Percentiles rank a stretch among this genome's conserved stretches.
These are phyloP conservation scores for Hyaloscypha finlandica DNA, from an alignment of 495 filamentous ascomycete species.

Conservation along the genomic window DNA sequence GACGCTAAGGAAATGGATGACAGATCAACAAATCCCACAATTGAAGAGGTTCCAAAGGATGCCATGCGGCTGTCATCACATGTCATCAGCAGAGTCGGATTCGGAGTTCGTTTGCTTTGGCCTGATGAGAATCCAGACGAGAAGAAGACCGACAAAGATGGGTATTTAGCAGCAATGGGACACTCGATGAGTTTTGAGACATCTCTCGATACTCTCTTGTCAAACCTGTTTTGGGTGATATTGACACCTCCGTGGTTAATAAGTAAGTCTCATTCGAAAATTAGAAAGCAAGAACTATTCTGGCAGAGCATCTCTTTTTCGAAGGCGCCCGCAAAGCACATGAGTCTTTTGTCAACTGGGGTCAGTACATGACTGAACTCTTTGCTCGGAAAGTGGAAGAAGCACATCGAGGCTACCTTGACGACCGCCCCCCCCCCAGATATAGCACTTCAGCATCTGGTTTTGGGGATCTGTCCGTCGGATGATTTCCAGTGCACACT, in stretches of 20 bases:
- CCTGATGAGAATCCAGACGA: not conserved
- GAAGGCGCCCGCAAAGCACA: slow-evolving; percentile 47
- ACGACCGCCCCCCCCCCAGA: no score
- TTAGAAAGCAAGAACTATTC: slow-evolving; percentile 1
- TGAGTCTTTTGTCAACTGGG: slow-evolving; percentile 58
- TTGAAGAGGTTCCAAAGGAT: not conserved
- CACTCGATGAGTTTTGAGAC: slow-evolving; percentile 59
- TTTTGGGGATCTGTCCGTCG: no score
- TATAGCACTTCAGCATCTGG: no score
- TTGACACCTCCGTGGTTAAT: slow-evolving; percentile 50
- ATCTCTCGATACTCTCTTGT: slow-evolving; percentile 24
- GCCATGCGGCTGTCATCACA: not conserved
- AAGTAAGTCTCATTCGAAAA: slow-evolving; percentile 23
- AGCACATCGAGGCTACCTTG: slow-evolving; percentile 14
- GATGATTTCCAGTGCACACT: no score
- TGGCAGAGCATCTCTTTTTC: slow-evolving; percentile 50
- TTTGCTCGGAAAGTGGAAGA: slow-evolving; percentile 51
- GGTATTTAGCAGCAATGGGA: slow-evolving; percentile 38
- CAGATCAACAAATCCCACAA: not conserved
- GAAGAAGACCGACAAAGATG: not conserved
- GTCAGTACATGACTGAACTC: slow-evolving; percentile 66
- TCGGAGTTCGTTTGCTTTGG: not conserved
- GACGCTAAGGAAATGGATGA: no score
- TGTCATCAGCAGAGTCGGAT: not conserved
- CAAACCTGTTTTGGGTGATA: slow-evolving; percentile 56